phyloP scores from a whole-genome alignment of 805 yeast genomes.

The Sungouiozyma intestinalis region DNA sequence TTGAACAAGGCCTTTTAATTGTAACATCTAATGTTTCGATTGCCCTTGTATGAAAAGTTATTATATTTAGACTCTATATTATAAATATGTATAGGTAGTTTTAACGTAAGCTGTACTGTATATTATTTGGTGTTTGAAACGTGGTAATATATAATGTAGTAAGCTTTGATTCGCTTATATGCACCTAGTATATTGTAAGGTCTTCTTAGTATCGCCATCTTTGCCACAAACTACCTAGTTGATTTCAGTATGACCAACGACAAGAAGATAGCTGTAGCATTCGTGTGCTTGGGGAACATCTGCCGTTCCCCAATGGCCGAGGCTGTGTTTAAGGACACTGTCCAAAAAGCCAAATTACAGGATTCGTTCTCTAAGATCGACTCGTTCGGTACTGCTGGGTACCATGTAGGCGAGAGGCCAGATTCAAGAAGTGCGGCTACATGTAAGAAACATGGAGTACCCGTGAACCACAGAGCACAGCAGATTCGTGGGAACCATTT shows the following conservation, averaged over 20 bases:
- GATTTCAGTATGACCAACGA: slow-evolving; percentile 8
- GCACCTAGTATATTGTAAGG: too few relatives aligned
- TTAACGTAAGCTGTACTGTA: neutral
- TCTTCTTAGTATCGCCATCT: too few relatives aligned
- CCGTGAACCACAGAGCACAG: slow-evolving; percentile 67
- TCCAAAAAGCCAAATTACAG: slow-evolving; percentile 35
- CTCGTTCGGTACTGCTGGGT: slow-evolving; percentile 83
- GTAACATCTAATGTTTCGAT: neutral
- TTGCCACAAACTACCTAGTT: too few relatives aligned
- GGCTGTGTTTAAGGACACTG: slow-evolving; percentile 68
- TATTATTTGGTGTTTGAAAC: neutral
- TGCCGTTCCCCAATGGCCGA: slow-evolving; percentile 99
- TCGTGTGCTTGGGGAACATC: slow-evolving; percentile 83
- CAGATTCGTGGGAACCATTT: slow-evolving; percentile 46
- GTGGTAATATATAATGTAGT: neutral
- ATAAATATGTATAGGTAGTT: neutral
- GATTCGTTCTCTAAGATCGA: slow-evolving; percentile 49
- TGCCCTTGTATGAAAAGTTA: neutral
- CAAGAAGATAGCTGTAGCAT: slow-evolving; percentile 53
- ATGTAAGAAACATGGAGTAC: slow-evolving; percentile 61
- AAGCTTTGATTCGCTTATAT: too few relatives aligned
- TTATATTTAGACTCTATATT: neutral
- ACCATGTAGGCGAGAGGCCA: slow-evolving; percentile 75
- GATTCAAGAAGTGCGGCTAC: slow-evolving; percentile 64
- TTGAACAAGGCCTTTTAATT: slow-evolving; percentile 49